These are phyloP conservation scores for Globisporangium paroecandrum DNA, from an alignment of 352 stramenopile species.

Conservation along the genomic window DNA sequence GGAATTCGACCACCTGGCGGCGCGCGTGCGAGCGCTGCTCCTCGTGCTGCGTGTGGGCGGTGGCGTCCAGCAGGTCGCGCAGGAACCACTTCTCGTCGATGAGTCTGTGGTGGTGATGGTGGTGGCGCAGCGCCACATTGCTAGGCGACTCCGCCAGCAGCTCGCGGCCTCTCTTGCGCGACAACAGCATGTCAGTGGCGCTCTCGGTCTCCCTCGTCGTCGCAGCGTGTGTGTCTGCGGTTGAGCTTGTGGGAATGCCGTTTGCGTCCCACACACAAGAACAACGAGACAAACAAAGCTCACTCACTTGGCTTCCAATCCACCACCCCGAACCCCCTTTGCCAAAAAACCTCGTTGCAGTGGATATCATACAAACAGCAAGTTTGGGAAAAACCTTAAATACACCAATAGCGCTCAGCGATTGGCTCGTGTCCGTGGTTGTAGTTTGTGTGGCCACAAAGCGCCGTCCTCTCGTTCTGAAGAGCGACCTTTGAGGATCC, in stretches of 20 bases:
- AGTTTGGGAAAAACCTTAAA: background rate
- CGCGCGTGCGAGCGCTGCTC: constrained; percentile 6
- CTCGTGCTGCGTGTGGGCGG: constrained; percentile 1
- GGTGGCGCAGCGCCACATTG: constrained; percentile 2
- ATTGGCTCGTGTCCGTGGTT: background rate
- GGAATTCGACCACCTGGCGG: constrained; percentile 26
- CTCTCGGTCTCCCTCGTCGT: background rate
- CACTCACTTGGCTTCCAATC: background rate
- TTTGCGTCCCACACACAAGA: constrained; percentile 1
- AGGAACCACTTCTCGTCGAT: constrained; percentile 41
- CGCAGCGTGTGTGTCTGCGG: background rate
- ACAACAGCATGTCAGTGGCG: constrained; percentile 34
- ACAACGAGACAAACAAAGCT: background rate
- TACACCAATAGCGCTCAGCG: no score
- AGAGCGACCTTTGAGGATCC: constrained; percentile 25
- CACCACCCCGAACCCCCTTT: background rate
- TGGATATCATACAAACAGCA: background rate
- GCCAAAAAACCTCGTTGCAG: background rate
- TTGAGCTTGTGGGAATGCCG: constrained; percentile 4
- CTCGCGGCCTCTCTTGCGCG: constrained; percentile 45
- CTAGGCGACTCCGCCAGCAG: constrained; percentile 10
- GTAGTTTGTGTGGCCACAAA: constrained; percentile 7
- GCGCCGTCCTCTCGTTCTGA: constrained; percentile 15
- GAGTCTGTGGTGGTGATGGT: constrained; percentile 16
- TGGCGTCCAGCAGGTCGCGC: constrained; percentile 26